Base-by-base conservation (phyloP, 179 eudicot species). In the Beta corolliflora region DNA sequence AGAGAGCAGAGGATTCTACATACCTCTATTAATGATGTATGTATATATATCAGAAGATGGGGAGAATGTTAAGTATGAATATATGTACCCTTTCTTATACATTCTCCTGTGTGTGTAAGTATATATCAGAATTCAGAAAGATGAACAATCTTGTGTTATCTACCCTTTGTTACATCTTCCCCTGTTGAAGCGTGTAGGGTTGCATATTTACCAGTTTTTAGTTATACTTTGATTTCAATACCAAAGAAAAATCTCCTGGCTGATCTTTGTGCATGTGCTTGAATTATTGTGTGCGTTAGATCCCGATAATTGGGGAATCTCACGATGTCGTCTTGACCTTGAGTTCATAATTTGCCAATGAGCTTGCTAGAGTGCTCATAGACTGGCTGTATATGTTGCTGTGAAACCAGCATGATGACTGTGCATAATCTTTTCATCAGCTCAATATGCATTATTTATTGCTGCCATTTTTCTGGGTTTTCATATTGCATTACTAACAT, bases 51-150 rank as follows among this genome's bases (percentile, higher is more conserved):
- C 19, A 67, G 31, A 50, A 79, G 71, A 54, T 31, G 1, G 21
- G 21, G 73, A 16, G 19, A 10, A 58, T 59, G 60, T 18, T 5
- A 66, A 65, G 60, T 74, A 74, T 59, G 44, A 31, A 64, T 45
- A 71, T 44, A 46, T 53, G 78, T 76, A n/a, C 75, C 66, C 76
- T 65, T 50, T 64, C 54, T 65, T 4, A 59, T 73, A 14, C 46
- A 45, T 4, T 31, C 19, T 44, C 81, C 19, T 61, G 65, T 41
- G n/a, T 54, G 5, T 18, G 44, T 31, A 23, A 12, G 59, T 71
- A 16, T 74, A 9, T 18, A 55, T 74, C 65, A 29, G 23, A 53
- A 54, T 3, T 36, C 52, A 48, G 52, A 48, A 48, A 18, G 25
- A 29, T 31, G n/a, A 12, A 55, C 48, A 31, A 14, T 15, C 19